Evolutionary conservation across 2,329 filamentous ascomycete species (phyloP).

Genomic region (Byssochlamys sp.): DNA sequence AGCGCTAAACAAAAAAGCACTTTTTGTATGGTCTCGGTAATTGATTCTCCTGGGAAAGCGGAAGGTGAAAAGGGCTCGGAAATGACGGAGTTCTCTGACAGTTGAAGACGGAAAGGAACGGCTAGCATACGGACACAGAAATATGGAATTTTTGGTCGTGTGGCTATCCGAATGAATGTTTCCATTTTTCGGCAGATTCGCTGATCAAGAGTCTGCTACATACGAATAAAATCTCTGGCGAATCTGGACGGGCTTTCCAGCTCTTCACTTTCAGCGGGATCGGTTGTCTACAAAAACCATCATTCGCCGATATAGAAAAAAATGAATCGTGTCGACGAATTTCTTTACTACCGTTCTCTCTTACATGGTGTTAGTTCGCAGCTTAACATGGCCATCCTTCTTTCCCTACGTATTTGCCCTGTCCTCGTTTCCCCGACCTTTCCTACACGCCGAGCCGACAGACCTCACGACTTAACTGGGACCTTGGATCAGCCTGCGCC

Average conservation of each 20-base stretch:
- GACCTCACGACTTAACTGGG: background rate
- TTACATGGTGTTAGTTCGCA: background rate
- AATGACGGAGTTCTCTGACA: slow-evolving; percentile 15
- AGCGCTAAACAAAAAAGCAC: slow-evolving; percentile 31
- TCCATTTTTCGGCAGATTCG: slow-evolving; percentile 8
- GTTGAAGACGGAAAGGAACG: slow-evolving; percentile 23
- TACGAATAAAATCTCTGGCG: slow-evolving; percentile 8
- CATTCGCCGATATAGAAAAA: slow-evolving; percentile 6
- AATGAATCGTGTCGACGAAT: slow-evolving; percentile 9
- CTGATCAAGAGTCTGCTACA: slow-evolving; percentile 6
- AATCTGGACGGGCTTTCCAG: slow-evolving; percentile 11
- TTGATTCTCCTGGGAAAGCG: slow-evolving; percentile 6
- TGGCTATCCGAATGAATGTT: slow-evolving; percentile 26
- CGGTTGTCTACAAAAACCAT: slow-evolving; percentile 8
- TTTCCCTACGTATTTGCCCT: background rate
- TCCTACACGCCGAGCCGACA: background rate
- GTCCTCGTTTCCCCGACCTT: background rate
- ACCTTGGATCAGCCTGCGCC: background rate
- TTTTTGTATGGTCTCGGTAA: slow-evolving; percentile 23
- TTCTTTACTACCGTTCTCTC: background rate
- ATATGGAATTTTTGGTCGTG: slow-evolving; percentile 11
- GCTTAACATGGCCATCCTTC: too few species aligned
- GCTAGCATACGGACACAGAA: slow-evolving; percentile 17
- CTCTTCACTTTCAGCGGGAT: slow-evolving; percentile 8
- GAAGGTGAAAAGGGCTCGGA: background rate